Evolutionary conservation across 805 yeast species (phyloP).

Genomic region (Teunomyces aglyptinius): DNA sequence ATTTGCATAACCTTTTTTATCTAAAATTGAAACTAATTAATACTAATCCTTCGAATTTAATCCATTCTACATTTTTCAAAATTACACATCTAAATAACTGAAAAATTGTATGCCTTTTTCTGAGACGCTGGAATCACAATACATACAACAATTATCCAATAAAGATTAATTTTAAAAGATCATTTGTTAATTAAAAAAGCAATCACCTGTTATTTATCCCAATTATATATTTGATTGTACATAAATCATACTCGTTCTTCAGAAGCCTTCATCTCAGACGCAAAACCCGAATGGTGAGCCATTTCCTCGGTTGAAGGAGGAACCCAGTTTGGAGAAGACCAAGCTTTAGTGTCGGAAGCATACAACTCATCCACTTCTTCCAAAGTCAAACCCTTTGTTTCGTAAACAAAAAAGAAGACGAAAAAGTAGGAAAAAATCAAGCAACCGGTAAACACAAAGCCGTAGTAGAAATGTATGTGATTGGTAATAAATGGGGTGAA

Average conservation of each 20-base stretch:
- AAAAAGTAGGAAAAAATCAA: constrained; percentile 60
- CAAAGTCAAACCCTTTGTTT: constrained; percentile 76
- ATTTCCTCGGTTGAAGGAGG: constrained; percentile 42
- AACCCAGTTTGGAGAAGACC: constrained; percentile 47
- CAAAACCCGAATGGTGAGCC: constrained; percentile 40
- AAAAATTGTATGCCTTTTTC: too few relatives aligned
- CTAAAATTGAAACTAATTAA: too few relatives aligned
- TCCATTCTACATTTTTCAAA: too few relatives aligned
- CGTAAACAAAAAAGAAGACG: constrained; percentile 69
- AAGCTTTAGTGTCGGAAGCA: constrained; percentile 35
- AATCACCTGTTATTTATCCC: too few relatives aligned
- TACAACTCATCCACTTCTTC: constrained; percentile 79
- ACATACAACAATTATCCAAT: too few relatives aligned
- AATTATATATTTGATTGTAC: background rate
- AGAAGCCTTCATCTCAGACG: constrained; percentile 31
- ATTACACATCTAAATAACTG: too few relatives aligned
- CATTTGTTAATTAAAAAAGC: too few relatives aligned
- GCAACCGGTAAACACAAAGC: constrained; percentile 65
- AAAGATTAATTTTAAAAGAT: too few relatives aligned
- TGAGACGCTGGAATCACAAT: too few relatives aligned
- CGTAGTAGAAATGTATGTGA: constrained; percentile 61
- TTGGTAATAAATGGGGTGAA: constrained; percentile 63
- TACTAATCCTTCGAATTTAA: too few relatives aligned
- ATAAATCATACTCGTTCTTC: constrained; percentile 21
- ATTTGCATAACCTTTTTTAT: too few relatives aligned